These are phyloP conservation scores for Heliamphora exappendiculata DNA, from an alignment of 148 eudicot genomes.

Conservation along the genomic window DNA sequence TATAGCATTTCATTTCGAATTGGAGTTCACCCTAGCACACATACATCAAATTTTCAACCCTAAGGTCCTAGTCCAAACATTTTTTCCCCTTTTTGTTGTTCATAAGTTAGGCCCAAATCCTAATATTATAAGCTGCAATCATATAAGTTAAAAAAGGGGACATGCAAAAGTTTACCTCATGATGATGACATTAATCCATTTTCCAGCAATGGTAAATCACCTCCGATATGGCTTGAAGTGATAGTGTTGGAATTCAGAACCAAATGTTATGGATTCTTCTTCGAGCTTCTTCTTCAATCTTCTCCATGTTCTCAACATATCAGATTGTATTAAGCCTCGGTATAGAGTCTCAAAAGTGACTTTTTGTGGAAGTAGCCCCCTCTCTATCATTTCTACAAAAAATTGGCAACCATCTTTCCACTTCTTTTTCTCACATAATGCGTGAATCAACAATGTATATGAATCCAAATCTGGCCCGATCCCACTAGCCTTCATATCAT, in stretches of 20 bases:
- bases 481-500: slow-evolving; percentile 62
- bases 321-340: slow-evolving; percentile 74
- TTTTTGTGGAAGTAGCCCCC: slow-evolving; percentile 81
- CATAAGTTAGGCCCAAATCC: too few species aligned
- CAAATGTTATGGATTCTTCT: slow-evolving; percentile 72
- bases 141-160: too few species aligned
- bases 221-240: slow-evolving; percentile 81
- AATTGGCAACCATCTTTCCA: slow-evolving; percentile 78
- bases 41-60: too few species aligned
- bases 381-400: slow-evolving; percentile 93
- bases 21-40: too few species aligned
- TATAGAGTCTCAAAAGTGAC: slow-evolving; percentile 86
- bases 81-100: too few species aligned
- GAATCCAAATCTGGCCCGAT: slow-evolving; percentile 85
- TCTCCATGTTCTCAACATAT: slow-evolving; percentile 87
- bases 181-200: not conserved
- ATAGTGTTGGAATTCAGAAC: slow-evolving; percentile 67
- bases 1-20: too few species aligned
- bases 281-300: slow-evolving; percentile 92
- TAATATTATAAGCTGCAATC: too few species aligned
- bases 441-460: slow-evolving; percentile 76
- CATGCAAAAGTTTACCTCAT: not conserved
- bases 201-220: slow-evolving; percentile 23
- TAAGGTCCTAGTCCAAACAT: too few species aligned
- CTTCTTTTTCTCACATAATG: slow-evolving; percentile 61